phyloP scores from a whole-genome alignment of 805 yeast genomes.

The Suhomyces tanzawaensis region DNA sequence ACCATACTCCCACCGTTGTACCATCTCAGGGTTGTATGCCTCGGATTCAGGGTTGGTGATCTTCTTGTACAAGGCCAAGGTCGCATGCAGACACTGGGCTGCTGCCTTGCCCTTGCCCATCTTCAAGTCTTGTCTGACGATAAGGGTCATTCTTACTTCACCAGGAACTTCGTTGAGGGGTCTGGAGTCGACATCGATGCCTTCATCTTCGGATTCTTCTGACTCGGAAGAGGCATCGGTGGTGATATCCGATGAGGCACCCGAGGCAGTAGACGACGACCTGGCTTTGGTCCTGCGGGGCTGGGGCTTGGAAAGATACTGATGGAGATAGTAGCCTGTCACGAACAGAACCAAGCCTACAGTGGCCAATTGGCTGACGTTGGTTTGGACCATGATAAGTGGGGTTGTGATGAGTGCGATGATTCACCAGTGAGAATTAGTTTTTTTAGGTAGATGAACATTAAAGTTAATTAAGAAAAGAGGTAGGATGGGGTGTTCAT shows the following conservation, averaged over 20 bases:
- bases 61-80: conserved; percentile 78
- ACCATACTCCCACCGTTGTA: conserved; percentile 70
- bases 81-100: conserved; percentile 98
- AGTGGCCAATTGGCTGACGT: conserved; percentile 23
- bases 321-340: conserved; percentile 34
- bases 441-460: no score
- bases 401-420: background rate
- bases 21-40: conserved; percentile 59
- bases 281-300: conserved; percentile 22
- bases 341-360: conserved; percentile 36
- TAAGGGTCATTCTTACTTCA: conserved; percentile 81
- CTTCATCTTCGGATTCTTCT: conserved; percentile 48
- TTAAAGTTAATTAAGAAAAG: no score
- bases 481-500: background rate
- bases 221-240: conserved; percentile 38
- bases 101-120: conserved; percentile 97
- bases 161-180: conserved; percentile 68
- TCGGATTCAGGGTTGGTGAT: conserved; percentile 53
- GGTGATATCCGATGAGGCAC: conserved; percentile 27
- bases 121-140: conserved; percentile 81
- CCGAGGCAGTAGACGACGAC: background rate
- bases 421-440: background rate
- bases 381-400: conserved; percentile 4
- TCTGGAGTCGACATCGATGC: conserved; percentile 56
- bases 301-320: conserved; percentile 3